These are phyloP conservation scores for Paulownia fortunei DNA, from an alignment of 257 asterid species.

Conservation along the genomic window DNA sequence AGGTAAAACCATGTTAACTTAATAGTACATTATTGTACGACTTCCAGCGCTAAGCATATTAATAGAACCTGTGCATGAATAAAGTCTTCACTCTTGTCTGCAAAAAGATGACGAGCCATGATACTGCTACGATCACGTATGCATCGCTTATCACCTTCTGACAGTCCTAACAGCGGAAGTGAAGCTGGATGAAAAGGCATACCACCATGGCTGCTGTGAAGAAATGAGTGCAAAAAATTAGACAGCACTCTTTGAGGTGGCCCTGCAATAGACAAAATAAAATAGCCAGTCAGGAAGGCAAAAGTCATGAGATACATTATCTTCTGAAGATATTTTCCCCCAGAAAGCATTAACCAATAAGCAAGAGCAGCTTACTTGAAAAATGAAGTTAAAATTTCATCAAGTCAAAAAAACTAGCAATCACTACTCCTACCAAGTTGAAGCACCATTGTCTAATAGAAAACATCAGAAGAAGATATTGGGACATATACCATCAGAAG, in stretches of 20 bases:
- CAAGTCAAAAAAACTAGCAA: background rate
- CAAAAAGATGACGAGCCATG: slow-evolving; percentile 99
- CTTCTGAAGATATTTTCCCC: background rate
- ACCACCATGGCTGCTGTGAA: slow-evolving; percentile 78
- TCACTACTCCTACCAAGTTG: slow-evolving; percentile 1
- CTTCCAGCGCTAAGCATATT: slow-evolving; percentile 31
- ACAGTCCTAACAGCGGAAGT: slow-evolving; percentile 90
- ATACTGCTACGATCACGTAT: slow-evolving; percentile 98
- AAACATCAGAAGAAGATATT: too few species aligned
- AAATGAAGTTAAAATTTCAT: slow-evolving; percentile 6
- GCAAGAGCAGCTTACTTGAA: slow-evolving; percentile 17
- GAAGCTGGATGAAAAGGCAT: slow-evolving; percentile 85
- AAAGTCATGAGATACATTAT: slow-evolving; percentile 4
- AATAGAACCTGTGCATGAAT: slow-evolving; percentile 79
- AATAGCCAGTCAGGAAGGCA: slow-evolving; percentile 30
- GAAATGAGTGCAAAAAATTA: slow-evolving; percentile 91
- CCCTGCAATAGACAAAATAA: slow-evolving; percentile 56
- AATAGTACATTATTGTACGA: background rate
- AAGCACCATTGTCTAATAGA: background rate
- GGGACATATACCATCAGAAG: too few species aligned
- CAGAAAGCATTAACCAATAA: slow-evolving; percentile 4
- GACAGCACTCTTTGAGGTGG: slow-evolving; percentile 98
- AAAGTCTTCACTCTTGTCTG: slow-evolving; percentile 90
- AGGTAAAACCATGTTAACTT: too few species aligned
- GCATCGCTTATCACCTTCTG: slow-evolving; percentile 94